A percentile compares a stretch with the other conserved stretches of the same genome.
These are phyloP conservation scores for Taxillus chinensis DNA, from an alignment of 164 flowering plant species.

Conservation along the genomic window DNA sequence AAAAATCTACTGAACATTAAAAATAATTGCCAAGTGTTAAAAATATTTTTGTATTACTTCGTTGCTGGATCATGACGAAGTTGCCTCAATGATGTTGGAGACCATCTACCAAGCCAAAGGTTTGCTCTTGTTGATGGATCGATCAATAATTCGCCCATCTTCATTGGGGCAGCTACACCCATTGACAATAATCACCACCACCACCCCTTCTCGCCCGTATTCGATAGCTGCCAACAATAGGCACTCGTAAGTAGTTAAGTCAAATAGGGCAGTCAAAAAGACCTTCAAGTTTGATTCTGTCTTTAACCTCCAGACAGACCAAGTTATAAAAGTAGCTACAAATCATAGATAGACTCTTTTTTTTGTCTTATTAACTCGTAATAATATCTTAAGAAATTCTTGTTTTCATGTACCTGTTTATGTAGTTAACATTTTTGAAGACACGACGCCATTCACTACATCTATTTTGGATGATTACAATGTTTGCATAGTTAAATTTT, in stretches of 20 bases:
- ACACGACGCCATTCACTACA: slow-evolving; percentile 69
- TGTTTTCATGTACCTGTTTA: slow-evolving; percentile 4
- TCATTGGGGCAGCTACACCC: slow-evolving; percentile 34
- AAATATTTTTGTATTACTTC: too few species aligned
- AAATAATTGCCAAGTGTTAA: too few species aligned
- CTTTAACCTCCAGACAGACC: slow-evolving; percentile 68
- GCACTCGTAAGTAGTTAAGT: slow-evolving; percentile 44
- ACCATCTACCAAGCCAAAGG: too few species aligned
- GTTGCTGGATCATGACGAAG: too few species aligned
- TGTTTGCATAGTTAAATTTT: slow-evolving; percentile 94
- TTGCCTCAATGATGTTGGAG: too few species aligned
- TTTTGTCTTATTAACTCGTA: not conserved
- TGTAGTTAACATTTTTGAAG: slow-evolving; percentile 74
- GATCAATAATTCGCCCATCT: slow-evolving; percentile 39
- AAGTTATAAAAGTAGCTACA: slow-evolving; percentile 34
- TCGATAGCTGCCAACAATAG: slow-evolving; percentile 51
- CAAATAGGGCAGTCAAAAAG: slow-evolving; percentile 55
- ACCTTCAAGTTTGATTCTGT: slow-evolving; percentile 85
- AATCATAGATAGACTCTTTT: not conserved
- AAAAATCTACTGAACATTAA: too few species aligned
- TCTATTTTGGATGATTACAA: slow-evolving; percentile 95
- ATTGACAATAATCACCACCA: slow-evolving; percentile 30
- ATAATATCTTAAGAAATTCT: not conserved
- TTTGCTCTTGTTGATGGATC: slow-evolving; percentile 39
- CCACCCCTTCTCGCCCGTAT: slow-evolving; percentile 48